Evolutionary conservation across 1,284 basidiomycete genomes (phyloP), one percentile per base, ranked within the genome.

Genomic region (Afroboletus lepidellus): DNA sequence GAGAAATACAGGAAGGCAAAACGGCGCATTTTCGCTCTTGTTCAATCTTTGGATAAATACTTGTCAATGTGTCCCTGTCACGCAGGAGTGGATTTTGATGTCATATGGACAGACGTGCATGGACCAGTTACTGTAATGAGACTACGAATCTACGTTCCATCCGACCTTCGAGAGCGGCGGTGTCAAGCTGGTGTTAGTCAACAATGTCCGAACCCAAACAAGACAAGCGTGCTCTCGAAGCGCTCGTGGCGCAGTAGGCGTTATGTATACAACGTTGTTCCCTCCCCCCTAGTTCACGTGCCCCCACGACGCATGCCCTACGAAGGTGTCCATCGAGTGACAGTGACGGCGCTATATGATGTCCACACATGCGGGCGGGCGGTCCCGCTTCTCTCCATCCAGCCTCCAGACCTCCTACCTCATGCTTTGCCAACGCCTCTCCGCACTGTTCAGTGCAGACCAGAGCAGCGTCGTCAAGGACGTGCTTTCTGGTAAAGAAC

Each of bases 21-120:
- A 60, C 67, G 0, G 63, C 57, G 1, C 83, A 83, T 60, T 84
- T 78, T 62, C 59, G 62, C 2, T 59, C 61, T 77, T 83, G 61
- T 56, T n/a, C 18, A 57, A 74, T 49, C 73, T 74, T 49, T 51
- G 21, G 41, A 11, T 25, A 3, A 20, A n/a, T 18, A 4, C 16
- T 23, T 48, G 0, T 18, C 5, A 24, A 23, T 15, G 29, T 30
- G n/a, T 15, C 20, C 18, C 9, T 12, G 8, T 12, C 23, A 9
- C 12, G 18, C 13, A 23, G 11, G n/a, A 16, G 46, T 33, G 15
- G 21, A 24, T 27, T n/a, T n/a, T 48, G 5, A 23, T 29, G 33
- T 50, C 8, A 18, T 27, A 39, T 33, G 7, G 24, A 8, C 24
- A 47, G 32, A 37, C 11, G 23, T 38, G 18, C 30, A 39, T 33